Evolutionary conservation across 1,284 basidiomycete species (phyloP).

Genomic region (Leccinum colubrinum): DNA sequence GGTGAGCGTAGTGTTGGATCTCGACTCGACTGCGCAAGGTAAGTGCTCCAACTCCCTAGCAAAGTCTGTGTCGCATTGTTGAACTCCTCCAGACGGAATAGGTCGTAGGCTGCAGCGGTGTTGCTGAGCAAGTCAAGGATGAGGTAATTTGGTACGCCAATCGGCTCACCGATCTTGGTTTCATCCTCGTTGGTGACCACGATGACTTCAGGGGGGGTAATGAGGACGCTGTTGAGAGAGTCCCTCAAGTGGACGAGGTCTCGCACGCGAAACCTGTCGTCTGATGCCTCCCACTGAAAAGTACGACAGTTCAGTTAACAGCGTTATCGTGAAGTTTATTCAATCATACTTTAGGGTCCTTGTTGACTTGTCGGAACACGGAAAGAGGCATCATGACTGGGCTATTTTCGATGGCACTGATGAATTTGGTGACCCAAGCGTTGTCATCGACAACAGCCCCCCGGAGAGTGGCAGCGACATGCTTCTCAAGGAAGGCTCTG

Average conservation of each 20-base stretch:
- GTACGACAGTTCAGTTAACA: background rate
- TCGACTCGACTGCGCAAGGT: conserved; percentile 6
- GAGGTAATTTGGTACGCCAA: conserved; percentile 18
- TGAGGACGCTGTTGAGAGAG: conserved; percentile 9
- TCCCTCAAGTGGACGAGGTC: conserved; percentile 9
- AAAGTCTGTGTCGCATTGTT: conserved; percentile 23
- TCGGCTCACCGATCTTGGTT: background rate
- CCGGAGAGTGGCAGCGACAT: background rate
- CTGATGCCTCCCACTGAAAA: conserved; percentile 3
- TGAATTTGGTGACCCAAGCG: background rate
- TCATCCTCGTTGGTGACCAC: background rate
- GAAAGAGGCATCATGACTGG: background rate
- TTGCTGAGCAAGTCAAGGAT: conserved; percentile 23
- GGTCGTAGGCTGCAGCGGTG: conserved; percentile 16
- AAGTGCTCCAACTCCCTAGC: conserved; percentile 1
- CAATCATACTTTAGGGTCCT: conserved; percentile 3
- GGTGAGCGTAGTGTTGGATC: background rate
- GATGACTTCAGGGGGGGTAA: conserved; percentile 10
- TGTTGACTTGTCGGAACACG: conserved; percentile 7
- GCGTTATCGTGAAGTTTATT: background rate
- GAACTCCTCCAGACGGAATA: conserved; percentile 15
- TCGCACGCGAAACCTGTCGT: background rate
- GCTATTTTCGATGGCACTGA: background rate
- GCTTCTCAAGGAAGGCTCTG: conserved; percentile 6
- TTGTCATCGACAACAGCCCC: background rate